Evolutionary conservation across 306 rosid genomes (phyloP).

Genomic region (Malus sylvestris): DNA sequence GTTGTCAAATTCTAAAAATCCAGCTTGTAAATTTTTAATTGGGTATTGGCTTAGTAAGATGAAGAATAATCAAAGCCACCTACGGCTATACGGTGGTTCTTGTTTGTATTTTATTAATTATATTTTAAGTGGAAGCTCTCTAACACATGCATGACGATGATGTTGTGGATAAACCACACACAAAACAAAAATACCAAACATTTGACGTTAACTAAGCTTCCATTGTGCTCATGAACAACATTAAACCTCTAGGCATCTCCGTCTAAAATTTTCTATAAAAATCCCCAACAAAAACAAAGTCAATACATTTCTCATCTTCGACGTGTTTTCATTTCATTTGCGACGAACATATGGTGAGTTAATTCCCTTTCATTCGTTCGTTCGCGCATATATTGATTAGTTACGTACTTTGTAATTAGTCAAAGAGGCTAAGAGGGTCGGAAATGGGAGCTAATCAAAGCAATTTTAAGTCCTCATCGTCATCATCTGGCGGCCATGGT

Average conservation of each 20-base stretch:
- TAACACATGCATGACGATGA: not conserved
- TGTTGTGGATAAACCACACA: not conserved
- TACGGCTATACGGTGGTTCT: not conserved
- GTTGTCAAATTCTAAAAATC: not conserved
- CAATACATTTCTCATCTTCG: not conserved
- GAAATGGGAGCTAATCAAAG: constrained; percentile 19
- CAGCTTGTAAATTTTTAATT: not conserved
- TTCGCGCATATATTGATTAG: not conserved
- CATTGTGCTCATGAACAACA: constrained; percentile 9
- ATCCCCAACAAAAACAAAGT: not conserved
- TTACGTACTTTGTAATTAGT: not conserved
- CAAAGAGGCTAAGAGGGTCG: not conserved
- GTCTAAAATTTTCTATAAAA: not conserved
- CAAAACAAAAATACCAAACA: not conserved
- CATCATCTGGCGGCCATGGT: not conserved
- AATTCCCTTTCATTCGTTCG: not conserved
- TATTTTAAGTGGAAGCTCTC: not conserved
- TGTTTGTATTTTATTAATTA: not conserved
- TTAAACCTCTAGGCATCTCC: constrained; percentile 13
- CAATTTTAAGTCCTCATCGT: not conserved
- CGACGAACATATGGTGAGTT: not conserved
- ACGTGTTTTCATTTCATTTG: not conserved
- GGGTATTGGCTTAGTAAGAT: not conserved
- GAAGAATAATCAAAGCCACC: not conserved
- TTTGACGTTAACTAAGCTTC: constrained; percentile 10